These are phyloP conservation scores for Salix purpurea DNA, from an alignment of 345 rosid genomes.

Conservation along the genomic window DNA sequence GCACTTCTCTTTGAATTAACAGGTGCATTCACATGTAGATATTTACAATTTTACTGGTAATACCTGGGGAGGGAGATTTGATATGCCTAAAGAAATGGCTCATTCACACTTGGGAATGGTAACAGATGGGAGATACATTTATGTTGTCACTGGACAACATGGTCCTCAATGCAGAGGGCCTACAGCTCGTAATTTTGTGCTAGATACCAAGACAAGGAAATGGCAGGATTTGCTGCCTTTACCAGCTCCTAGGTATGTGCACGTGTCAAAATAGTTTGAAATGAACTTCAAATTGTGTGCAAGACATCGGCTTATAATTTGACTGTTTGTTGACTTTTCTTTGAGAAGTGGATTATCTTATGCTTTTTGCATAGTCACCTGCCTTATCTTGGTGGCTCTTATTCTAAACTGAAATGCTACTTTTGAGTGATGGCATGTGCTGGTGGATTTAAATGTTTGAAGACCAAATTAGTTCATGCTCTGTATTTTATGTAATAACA, in stretches of 20 bases:
- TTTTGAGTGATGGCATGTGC: not conserved
- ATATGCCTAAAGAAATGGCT: slow-evolving; percentile 98
- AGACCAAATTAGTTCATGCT: not conserved
- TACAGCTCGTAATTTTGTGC: slow-evolving; percentile 71
- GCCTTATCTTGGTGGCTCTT: not conserved
- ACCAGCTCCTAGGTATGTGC: slow-evolving; percentile 78
- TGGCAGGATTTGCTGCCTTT: slow-evolving; percentile 69
- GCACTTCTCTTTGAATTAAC: not conserved
- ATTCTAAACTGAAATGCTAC: not conserved
- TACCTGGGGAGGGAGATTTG: slow-evolving; percentile 85
- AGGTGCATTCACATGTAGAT: slow-evolving; percentile 97
- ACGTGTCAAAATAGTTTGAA: slow-evolving; percentile 3
- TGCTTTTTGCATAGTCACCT: not conserved
- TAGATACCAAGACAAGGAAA: slow-evolving; percentile 76
- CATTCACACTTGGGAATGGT: slow-evolving; percentile 99
- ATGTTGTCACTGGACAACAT: slow-evolving; percentile 77
- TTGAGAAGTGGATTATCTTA: not conserved
- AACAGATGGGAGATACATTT: slow-evolving; percentile 83
- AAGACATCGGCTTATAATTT: not conserved
- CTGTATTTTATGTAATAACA: not conserved
- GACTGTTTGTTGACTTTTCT: not conserved
- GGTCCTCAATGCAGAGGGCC: slow-evolving; percentile 98
- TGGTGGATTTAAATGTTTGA: not conserved
- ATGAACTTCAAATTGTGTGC: not conserved
- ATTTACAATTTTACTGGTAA: slow-evolving; percentile 74